Evolutionary conservation across 2,329 filamentous ascomycete species (phyloP), one percentile per base, ranked within the genome.

Genomic region (Trematosphaeria pertusa): DNA sequence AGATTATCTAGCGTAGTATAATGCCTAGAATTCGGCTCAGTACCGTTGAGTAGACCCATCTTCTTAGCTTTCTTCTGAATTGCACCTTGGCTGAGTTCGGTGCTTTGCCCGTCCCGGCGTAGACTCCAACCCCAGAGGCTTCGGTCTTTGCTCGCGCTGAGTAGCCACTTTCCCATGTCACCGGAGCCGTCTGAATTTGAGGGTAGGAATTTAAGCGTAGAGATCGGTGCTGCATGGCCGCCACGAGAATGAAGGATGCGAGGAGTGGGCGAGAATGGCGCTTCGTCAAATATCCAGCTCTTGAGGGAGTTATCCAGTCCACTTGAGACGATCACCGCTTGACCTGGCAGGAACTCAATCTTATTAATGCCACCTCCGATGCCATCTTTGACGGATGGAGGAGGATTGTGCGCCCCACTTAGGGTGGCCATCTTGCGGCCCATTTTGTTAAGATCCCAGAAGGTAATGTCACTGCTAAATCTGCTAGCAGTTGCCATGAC

Each of bases 121-220:
- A 99, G 76, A 80, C 92, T 97, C 85, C 95, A 96, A 1, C 89
- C 93, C 93, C 94, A 97, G 2, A 99, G 78, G 71, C 91, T 97
- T 56, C 91, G 84, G 65, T 99, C 95, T 61, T 86, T 83, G 48
- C 91, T 92, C 58, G 89, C 90, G 63, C 91, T 97, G 44, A 99
- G 78, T 5, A 97, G 78, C 93, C 93, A 97, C 73, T 97, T 97
- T 46, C 93, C 94, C 35, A 86, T 86, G 33, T 87, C 86, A 59
- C 97, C 93, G 5, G 91, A 85, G 12, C 92, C 93, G 61, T 97
- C 93, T 31, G 94, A 93, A 58, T 91, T 87, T 0, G 91, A 85
- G 0, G 93, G 93, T 19, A 97, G 74, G 73, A 97, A 99, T 49
- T 87, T 81, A 21, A 99, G 80, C 41, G 84, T 87, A 24, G 87